These are phyloP conservation scores for Malania oleifera DNA, from an alignment of 164 flowering plant genomes.

Conservation along the genomic window DNA sequence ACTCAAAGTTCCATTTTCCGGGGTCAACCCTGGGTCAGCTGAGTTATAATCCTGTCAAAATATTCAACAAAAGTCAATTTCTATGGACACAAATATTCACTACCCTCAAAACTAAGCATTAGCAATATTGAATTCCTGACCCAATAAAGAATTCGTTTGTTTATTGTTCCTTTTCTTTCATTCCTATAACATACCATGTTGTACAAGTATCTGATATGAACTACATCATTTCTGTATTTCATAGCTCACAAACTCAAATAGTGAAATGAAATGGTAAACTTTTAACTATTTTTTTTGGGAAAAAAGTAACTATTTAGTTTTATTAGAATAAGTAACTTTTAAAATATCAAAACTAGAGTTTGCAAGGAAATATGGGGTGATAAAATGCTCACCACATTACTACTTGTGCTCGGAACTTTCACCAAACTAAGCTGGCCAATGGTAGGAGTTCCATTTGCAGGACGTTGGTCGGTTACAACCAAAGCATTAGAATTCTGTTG, in stretches of 20 bases:
- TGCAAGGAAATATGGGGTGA: not conserved
- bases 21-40: slow-evolving; percentile 39
- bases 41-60: slow-evolving; percentile 45
- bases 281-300: too few species aligned
- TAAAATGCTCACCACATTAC: slow-evolving; percentile 40
- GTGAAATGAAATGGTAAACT: too few species aligned
- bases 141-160: too few species aligned
- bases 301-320: too few species aligned
- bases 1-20: slow-evolving; percentile 59
- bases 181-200: too few species aligned
- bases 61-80: not conserved
- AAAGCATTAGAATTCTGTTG: slow-evolving; percentile 89
- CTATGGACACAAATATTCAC: not conserved
- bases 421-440: slow-evolving; percentile 61
- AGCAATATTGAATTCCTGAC: too few species aligned
- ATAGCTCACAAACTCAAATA: too few species aligned
- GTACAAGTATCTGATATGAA: too few species aligned
- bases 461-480: slow-evolving; percentile 70
- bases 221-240: too few species aligned
- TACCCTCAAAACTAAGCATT: too few species aligned
- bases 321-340: too few species aligned
- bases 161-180: too few species aligned
- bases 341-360: not conserved
- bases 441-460: slow-evolving; percentile 62
- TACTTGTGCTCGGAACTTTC: slow-evolving; percentile 62